These are phyloP conservation scores for Echeveria elegans DNA, from an alignment of 164 flowering plant genomes.

Conservation along the genomic window DNA sequence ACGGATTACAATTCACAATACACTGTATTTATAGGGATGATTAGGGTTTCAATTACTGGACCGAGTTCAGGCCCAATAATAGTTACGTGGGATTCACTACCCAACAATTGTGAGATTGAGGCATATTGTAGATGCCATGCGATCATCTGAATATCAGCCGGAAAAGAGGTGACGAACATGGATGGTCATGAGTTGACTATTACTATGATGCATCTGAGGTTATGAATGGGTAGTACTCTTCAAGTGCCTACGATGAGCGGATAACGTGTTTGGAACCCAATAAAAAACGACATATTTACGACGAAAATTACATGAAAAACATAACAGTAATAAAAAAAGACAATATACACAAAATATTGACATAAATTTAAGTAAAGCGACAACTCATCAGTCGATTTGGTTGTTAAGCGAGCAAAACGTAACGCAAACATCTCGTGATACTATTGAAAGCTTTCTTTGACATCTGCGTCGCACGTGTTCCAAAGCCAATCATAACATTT, in stretches of 20 bases:
- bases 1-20: too few species aligned
- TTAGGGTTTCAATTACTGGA: too few species aligned
- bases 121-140: neutral
- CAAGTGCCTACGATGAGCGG: conserved; percentile 1
- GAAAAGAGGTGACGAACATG: neutral
- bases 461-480: neutral
- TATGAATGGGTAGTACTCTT: neutral
- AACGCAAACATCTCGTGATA: neutral
- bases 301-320: too few species aligned
- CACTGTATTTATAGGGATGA: too few species aligned
- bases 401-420: neutral
- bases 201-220: neutral
- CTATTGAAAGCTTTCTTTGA: neutral
- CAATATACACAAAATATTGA: too few species aligned
- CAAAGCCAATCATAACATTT: neutral
- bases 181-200: neutral
- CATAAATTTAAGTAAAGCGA: too few species aligned
- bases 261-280: neutral
- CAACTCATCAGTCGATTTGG: neutral
- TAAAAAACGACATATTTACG: too few species aligned
- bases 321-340: too few species aligned
- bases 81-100: too few species aligned
- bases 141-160: neutral
- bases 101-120: neutral
- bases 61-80: too few species aligned